These are phyloP conservation scores for Pythium aristosporum DNA, from an alignment of 352 stramenopile genomes.

Conservation along the genomic window DNA sequence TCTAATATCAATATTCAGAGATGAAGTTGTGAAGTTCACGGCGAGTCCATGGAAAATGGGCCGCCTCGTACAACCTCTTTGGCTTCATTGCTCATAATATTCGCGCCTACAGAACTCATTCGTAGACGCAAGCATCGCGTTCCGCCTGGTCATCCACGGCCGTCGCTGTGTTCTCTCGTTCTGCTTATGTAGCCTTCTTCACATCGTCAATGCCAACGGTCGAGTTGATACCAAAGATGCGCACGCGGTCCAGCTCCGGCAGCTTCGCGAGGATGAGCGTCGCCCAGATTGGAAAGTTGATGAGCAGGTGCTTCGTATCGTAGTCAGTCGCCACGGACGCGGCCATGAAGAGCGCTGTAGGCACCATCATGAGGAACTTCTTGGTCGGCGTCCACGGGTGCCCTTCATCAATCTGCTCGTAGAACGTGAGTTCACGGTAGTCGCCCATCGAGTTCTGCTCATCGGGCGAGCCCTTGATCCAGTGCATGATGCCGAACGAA, in stretches of 20 bases:
- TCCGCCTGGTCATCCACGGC: too few species aligned
- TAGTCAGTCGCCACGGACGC: slow-evolving; percentile 90
- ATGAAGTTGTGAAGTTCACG: not conserved
- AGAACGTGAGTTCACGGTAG: slow-evolving; percentile 94
- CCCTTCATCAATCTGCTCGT: slow-evolving; percentile 94
- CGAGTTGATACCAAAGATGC: slow-evolving; percentile 96
- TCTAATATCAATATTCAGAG: slow-evolving; percentile 56
- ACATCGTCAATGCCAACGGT: slow-evolving; percentile 94
- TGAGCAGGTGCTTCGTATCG: slow-evolving; percentile 74
- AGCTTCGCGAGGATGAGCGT: slow-evolving; percentile 93
- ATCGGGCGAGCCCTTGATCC: slow-evolving; percentile 93
- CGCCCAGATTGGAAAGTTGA: slow-evolving; percentile 92
- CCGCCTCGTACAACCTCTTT: not conserved
- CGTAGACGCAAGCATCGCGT: not conserved
- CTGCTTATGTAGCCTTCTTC: slow-evolving; percentile 45
- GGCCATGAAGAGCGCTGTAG: slow-evolving; percentile 88
- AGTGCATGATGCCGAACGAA: slow-evolving; percentile 93
- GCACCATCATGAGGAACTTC: slow-evolving; percentile 94
- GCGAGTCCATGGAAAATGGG: not conserved
- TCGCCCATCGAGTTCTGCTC: slow-evolving; percentile 91
- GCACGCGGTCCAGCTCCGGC: slow-evolving; percentile 92
- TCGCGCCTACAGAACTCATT: not conserved
- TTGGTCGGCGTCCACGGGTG: slow-evolving; percentile 91
- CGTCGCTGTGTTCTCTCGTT: not conserved
- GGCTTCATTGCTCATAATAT: not conserved